phyloP scores from a whole-genome alignment of 2,329 filamentous ascomycete species.

The Beauveria caledonica region DNA sequence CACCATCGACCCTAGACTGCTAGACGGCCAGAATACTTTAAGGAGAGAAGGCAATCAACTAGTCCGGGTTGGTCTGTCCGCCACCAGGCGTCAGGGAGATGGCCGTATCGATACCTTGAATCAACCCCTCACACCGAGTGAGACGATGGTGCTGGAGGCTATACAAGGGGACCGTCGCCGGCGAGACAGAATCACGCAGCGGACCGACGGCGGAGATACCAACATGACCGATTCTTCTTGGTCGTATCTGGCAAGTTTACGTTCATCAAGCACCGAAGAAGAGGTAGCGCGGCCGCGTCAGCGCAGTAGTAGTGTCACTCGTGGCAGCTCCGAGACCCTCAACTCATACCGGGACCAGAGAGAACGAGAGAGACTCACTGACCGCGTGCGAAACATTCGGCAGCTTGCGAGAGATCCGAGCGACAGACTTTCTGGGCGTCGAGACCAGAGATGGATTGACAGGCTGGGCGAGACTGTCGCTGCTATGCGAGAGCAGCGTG shows the following conservation, averaged over 20 bases:
- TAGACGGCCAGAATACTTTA: conserved; percentile 37
- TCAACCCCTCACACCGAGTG: conserved; percentile 43
- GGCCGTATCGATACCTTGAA: conserved; percentile 37
- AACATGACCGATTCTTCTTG: conserved; percentile 15
- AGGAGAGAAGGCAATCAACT: conserved; percentile 22
- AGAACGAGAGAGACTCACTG: conserved; percentile 27
- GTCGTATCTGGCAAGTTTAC: conserved; percentile 16
- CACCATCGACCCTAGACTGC: conserved; percentile 44
- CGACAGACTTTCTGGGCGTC: conserved; percentile 16
- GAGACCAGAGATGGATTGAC: conserved; percentile 27
- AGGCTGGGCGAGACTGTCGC: conserved; percentile 28
- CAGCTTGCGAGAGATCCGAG: conserved; percentile 24
- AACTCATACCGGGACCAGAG: conserved; percentile 30
- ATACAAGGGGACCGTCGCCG: conserved; percentile 45
- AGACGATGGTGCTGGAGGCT: conserved; percentile 48
- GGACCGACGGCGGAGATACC: conserved; percentile 17
- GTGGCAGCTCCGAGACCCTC: conserved; percentile 32
- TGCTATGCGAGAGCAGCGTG: conserved; percentile 27
- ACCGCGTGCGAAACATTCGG: conserved; percentile 26
- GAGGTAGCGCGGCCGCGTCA: conserved; percentile 24
- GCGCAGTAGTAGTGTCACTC: conserved; percentile 28
- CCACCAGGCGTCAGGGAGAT: conserved; percentile 15
- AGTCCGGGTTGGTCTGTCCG: neutral
- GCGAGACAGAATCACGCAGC: conserved; percentile 33
- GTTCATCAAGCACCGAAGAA: conserved; percentile 16